A percentile compares a stretch with the other conserved stretches of the same genome.
Conservation (phyloP, 2,329 filamentous ascomycete species). For the Neonectria ditissima region DNA sequence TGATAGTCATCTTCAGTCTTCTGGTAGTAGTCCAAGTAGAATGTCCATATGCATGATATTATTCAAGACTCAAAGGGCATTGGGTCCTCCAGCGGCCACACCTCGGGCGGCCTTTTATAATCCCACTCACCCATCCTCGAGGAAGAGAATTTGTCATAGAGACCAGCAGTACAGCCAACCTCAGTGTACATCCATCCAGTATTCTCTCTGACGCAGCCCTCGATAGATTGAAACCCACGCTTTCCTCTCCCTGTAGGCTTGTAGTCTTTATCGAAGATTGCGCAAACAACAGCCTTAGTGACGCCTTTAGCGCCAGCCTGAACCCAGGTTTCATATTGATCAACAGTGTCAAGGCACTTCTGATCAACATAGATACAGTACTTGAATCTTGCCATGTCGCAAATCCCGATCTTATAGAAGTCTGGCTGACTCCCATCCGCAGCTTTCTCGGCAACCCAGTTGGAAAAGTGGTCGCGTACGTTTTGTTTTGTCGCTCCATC, state of each 20-base stretch:
- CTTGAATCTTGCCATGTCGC: background rate
- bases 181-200: slow-evolving; percentile 2
- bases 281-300: background rate
- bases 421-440: slow-evolving; percentile 6
- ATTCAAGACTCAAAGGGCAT: background rate
- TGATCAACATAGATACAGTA: slow-evolving; percentile 2
- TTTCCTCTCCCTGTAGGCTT: background rate
- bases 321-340: background rate
- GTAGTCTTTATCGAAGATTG: background rate
- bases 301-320: background rate
- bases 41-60: no score
- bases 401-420: background rate
- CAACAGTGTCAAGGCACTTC: background rate
- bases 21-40: no score
- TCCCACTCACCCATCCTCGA: background rate
- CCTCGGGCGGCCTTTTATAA: background rate
- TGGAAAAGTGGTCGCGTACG: background rate
- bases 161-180: background rate
- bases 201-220: background rate
- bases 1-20: no score
- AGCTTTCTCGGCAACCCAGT: background rate
- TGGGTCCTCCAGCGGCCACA: background rate
- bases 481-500: slow-evolving; percentile 17
- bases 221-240: background rate
- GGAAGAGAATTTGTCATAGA: background rate